Conservation (phyloP, 139 green algal species). For the Choricystis sp. region DNA sequence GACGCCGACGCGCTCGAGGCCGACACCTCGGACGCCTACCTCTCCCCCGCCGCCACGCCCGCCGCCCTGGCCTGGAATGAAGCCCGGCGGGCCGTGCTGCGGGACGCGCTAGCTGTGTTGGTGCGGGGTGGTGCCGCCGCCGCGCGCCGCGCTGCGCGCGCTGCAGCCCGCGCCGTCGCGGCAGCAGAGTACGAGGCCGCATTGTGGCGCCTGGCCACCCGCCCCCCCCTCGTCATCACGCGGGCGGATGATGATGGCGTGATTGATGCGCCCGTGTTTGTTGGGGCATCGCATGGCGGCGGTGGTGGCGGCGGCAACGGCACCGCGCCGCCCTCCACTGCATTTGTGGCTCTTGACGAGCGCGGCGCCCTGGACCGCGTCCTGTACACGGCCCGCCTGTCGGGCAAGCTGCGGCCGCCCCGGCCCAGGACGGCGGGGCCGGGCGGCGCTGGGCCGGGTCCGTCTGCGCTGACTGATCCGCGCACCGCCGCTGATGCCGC, state of each 20-base stretch:
- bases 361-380: conserved; percentile 51
- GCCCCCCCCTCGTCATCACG: neutral
- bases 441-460: no score
- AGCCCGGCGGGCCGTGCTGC: conserved; percentile 35
- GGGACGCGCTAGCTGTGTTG: conserved; percentile 15
- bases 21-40: conserved; percentile 5
- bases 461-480: neutral
- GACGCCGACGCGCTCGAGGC: neutral
- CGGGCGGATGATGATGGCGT: conserved; percentile 18
- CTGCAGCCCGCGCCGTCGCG: neutral
- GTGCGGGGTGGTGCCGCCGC: neutral
- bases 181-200: neutral
- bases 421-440: neutral
- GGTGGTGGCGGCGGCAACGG: conserved; percentile 31
- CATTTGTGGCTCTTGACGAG: conserved; percentile 50
- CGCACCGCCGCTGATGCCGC: neutral
- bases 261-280: conserved; percentile 16
- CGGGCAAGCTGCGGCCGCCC: conserved; percentile 2
- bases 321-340: conserved; percentile 39
- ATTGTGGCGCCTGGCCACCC: neutral
- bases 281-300: conserved; percentile 47
- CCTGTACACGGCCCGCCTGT: conserved; percentile 9
- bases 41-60: conserved; percentile 16
- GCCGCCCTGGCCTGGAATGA: conserved; percentile 41
- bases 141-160: no score